A percentile compares a stretch with the other conserved stretches of the same genome.
phyloP scores from a whole-genome alignment of 306 rosid genomes.

The Cicer cuneatum region DNA sequence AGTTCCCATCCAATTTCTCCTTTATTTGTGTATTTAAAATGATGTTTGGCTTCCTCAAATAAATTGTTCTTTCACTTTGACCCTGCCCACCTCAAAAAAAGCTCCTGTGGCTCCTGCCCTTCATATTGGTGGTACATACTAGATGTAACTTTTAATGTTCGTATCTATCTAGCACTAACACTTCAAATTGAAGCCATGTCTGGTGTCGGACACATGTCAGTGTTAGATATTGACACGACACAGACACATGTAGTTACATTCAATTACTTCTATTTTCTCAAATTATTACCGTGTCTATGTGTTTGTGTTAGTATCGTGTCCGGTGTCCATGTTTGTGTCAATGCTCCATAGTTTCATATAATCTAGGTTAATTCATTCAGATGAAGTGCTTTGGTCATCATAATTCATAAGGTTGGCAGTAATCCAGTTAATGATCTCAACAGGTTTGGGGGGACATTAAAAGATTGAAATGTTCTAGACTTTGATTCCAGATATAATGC shows the following conservation, averaged over 20 bases:
- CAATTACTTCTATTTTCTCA: no score
- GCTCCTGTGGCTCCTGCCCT: slow-evolving; percentile 12
- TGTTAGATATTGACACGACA: no score
- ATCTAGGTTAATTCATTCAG: slow-evolving; percentile 26
- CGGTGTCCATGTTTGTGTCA: no score
- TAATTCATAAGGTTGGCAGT: slow-evolving; percentile 15
- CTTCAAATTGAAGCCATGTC: no score
- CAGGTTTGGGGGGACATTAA: slow-evolving; percentile 15
- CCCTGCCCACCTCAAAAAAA: background rate
- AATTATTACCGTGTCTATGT: no score
- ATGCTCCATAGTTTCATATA: background rate
- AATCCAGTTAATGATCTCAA: slow-evolving; percentile 34
- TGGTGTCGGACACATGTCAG: no score
- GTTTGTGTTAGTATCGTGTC: no score
- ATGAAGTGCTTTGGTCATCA: slow-evolving; percentile 29
- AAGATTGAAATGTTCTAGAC: slow-evolving; percentile 29
- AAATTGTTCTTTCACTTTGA: slow-evolving; percentile 21
- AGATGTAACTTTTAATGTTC: slow-evolving; percentile 33
- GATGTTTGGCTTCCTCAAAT: slow-evolving; percentile 14
- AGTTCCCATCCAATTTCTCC: slow-evolving; percentile 6
- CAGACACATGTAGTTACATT: no score
- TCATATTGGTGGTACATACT: slow-evolving; percentile 3
- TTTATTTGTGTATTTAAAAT: background rate
- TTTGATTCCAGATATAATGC: slow-evolving; percentile 22
- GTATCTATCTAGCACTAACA: no score